Conservation (phyloP, 768 basidiomycete species). For the Gloeostereum incarnatum region DNA sequence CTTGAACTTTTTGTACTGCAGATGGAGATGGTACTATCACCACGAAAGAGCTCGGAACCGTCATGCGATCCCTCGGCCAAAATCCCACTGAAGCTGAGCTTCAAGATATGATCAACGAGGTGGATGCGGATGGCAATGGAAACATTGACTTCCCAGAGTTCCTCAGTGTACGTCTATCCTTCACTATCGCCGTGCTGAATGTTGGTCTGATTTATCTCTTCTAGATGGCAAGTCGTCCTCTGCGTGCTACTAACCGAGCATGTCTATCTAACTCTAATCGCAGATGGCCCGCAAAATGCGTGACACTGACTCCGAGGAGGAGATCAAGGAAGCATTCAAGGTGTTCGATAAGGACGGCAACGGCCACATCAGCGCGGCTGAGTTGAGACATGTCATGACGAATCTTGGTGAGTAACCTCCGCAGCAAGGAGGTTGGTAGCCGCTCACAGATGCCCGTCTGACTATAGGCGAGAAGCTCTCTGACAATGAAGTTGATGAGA, state of each 20-base stretch:
- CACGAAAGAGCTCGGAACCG: conserved; percentile 82
- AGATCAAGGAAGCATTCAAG: conserved; percentile 94
- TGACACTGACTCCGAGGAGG: conserved; percentile 88
- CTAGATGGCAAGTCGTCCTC: conserved; percentile 63
- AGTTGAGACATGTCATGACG: conserved; percentile 88
- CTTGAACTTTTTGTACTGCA: conserved; percentile 17
- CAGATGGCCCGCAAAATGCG: conserved; percentile 85
- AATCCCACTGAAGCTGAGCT: conserved; percentile 90
- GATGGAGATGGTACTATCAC: conserved; percentile 94
- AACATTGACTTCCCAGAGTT: conserved; percentile 84
- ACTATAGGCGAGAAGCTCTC: conserved; percentile 72
- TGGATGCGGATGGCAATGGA: conserved; percentile 80
- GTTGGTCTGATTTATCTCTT: too few relatives aligned
- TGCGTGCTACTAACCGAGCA: conserved; percentile 8
- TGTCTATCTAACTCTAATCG: conserved; percentile 38
- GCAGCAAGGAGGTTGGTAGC: neutral
- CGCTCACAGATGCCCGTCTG: neutral
- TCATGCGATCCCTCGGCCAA: conserved; percentile 90
- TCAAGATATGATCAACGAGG: conserved; percentile 94
- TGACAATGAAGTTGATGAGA: conserved; percentile 85
- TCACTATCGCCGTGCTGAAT: too few relatives aligned
- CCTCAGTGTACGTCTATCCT: too few relatives aligned
- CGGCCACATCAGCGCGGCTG: conserved; percentile 79
- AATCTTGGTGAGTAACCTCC: conserved; percentile 55
- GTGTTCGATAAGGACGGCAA: conserved; percentile 96